Evolutionary conservation across 2,329 filamentous ascomycete species (phyloP).

Genomic region (Fusarium sp.): DNA sequence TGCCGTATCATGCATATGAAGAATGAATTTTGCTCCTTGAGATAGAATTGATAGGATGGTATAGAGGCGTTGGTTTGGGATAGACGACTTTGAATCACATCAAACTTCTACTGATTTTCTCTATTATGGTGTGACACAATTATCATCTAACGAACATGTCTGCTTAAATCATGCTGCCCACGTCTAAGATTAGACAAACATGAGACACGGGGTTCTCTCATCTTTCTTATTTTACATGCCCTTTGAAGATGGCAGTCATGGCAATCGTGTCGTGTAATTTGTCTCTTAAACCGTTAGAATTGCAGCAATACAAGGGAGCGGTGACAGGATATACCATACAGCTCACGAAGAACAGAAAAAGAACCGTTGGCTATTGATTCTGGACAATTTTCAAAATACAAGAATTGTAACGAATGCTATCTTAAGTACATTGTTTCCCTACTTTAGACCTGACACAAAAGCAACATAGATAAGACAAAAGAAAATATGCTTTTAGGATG

Average conservation of each 20-base stretch:
- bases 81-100: constrained; percentile 42
- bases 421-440: constrained; percentile 27
- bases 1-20: constrained; percentile 29
- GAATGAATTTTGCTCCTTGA: constrained; percentile 30
- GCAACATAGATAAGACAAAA: background rate
- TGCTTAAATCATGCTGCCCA: background rate
- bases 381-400: background rate
- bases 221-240: background rate
- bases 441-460: background rate
- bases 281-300: background rate
- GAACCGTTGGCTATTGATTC: background rate
- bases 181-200: background rate
- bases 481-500: constrained; percentile 11
- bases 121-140: background rate
- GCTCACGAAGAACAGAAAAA: background rate
- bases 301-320: background rate
- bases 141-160: background rate
- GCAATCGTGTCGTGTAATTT: background rate
- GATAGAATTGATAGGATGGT: constrained; percentile 38
- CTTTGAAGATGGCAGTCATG: background rate
- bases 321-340: background rate
- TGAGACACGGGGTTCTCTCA: background rate
- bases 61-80: constrained; percentile 46
- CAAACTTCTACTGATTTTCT: constrained; percentile 20
- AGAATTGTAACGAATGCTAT: constrained; percentile 11